phyloP scores from a whole-genome alignment of 177 flowering plant genomes.

The Telopea speciosissima region DNA sequence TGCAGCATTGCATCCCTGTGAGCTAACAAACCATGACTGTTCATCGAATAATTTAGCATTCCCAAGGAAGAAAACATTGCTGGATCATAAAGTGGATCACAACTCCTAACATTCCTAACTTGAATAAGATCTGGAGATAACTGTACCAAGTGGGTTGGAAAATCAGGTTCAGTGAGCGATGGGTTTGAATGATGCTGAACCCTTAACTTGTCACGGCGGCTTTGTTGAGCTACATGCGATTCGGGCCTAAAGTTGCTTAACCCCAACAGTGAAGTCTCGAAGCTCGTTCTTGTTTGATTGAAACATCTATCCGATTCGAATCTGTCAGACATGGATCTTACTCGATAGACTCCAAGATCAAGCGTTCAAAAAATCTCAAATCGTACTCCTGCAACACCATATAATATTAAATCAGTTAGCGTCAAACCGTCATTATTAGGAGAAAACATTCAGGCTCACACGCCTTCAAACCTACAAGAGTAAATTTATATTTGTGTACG shows the following conservation, averaged over 20 bases:
- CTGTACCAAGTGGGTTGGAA: too few species aligned
- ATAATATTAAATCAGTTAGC: too few species aligned
- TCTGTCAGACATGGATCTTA: constrained; percentile 17
- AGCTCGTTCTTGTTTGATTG: constrained; percentile 4
- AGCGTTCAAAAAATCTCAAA: neutral
- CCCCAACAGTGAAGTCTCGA: constrained; percentile 23
- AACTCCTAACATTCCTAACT: constrained; percentile 20
- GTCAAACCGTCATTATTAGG: too few species aligned
- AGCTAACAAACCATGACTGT: constrained; percentile 13
- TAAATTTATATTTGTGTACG: too few species aligned
- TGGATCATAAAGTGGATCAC: constrained; percentile 22
- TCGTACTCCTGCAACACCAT: neutral
- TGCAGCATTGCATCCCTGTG: constrained; percentile 17
- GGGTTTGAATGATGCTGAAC: constrained; percentile 19
- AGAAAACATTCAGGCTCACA: too few species aligned
- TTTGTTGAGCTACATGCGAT: constrained; percentile 64
- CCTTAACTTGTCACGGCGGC: constrained; percentile 60
- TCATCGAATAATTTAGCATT: constrained; percentile 26
- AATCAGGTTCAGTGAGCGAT: neutral
- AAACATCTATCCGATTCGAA: constrained; percentile 12
- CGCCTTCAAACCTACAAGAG: too few species aligned
- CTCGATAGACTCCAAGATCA: neutral
- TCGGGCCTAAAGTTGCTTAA: constrained; percentile 37
- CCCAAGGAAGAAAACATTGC: constrained; percentile 24
- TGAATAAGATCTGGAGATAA: constrained; percentile 25